These are phyloP conservation scores for Trichophyton equinum DNA, from an alignment of 2,329 filamentous ascomycete species.

Conservation along the genomic window DNA sequence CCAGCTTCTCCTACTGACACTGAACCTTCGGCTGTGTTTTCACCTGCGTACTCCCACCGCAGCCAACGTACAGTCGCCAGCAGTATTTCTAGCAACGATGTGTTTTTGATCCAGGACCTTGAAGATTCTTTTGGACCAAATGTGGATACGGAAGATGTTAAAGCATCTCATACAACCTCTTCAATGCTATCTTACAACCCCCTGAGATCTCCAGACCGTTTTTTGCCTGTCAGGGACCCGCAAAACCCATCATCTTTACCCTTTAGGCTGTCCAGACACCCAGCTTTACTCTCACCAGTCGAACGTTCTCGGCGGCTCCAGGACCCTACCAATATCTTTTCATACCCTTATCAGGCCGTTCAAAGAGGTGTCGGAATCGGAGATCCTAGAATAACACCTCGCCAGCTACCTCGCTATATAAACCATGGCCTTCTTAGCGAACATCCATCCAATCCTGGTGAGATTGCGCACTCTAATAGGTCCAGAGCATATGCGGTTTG, in stretches of 20 bases:
- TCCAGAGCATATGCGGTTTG: slow-evolving; percentile 50
- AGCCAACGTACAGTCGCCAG: neutral
- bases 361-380: slow-evolving; percentile 15
- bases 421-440: slow-evolving; percentile 16
- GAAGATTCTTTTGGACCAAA: neutral
- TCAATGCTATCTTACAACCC: slow-evolving; percentile 11
- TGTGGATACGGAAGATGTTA: neutral
- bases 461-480: neutral
- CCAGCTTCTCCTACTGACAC: slow-evolving; percentile 3
- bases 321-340: slow-evolving; percentile 42
- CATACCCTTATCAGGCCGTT: slow-evolving; percentile 21
- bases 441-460: slow-evolving; percentile 5
- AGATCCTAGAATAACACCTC: slow-evolving; percentile 16
- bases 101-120: neutral
- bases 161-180: neutral
- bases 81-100: slow-evolving; percentile 1
- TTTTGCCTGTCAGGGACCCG: slow-evolving; percentile 40
- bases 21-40: slow-evolving; percentile 2
- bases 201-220: slow-evolving; percentile 42
- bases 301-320: slow-evolving; percentile 37
- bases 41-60: neutral
- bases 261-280: slow-evolving; percentile 41
- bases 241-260: slow-evolving; percentile 34
- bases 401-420: slow-evolving; percentile 26
- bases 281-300: slow-evolving; percentile 32